These are phyloP conservation scores for Ogataea ganodermae DNA, from an alignment of 805 yeast species.

Conservation along the genomic window DNA sequence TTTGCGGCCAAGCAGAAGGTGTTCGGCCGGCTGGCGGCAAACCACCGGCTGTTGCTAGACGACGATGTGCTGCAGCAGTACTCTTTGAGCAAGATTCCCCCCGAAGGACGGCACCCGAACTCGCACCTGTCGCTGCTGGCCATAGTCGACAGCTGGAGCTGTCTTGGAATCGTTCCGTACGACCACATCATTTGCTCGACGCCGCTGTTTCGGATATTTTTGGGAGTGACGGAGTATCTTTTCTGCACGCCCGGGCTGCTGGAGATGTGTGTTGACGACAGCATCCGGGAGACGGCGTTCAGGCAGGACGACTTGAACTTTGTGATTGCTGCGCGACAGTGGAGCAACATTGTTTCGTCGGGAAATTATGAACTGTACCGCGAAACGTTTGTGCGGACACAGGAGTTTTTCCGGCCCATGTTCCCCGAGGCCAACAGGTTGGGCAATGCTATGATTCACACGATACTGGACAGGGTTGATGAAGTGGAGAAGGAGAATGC, in stretches of 20 bases:
- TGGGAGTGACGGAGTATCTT: constrained; percentile 91
- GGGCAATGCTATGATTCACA: constrained; percentile 93
- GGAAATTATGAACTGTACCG: constrained; percentile 76
- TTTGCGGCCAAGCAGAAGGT: constrained; percentile 70
- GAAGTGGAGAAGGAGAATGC: constrained; percentile 15
- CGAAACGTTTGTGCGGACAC: constrained; percentile 73
- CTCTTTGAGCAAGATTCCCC: constrained; percentile 72
- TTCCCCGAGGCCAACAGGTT: constrained; percentile 82
- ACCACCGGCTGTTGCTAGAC: constrained; percentile 67
- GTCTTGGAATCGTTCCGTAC: constrained; percentile 83
- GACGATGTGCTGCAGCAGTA: constrained; percentile 78
- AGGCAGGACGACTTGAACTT: constrained; percentile 91
- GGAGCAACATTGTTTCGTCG: constrained; percentile 80
- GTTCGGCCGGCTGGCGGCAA: constrained; percentile 62
- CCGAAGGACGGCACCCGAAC: constrained; percentile 70
- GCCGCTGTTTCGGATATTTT: constrained; percentile 85
- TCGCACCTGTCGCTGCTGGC: constrained; percentile 88
- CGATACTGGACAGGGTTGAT: constrained; percentile 50
- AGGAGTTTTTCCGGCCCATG: constrained; percentile 82
- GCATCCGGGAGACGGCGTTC: constrained; percentile 64
- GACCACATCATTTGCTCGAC: constrained; percentile 97
- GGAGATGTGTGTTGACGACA: constrained; percentile 77
- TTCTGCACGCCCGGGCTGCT: constrained; percentile 81
- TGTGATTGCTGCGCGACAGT: constrained; percentile 83
- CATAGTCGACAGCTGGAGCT: constrained; percentile 92